Percentiles rank a stretch among this genome's conserved stretches.
Conservation (phyloP, 2,329 filamentous ascomycete species). For the Penicillium oxalicum region DNA sequence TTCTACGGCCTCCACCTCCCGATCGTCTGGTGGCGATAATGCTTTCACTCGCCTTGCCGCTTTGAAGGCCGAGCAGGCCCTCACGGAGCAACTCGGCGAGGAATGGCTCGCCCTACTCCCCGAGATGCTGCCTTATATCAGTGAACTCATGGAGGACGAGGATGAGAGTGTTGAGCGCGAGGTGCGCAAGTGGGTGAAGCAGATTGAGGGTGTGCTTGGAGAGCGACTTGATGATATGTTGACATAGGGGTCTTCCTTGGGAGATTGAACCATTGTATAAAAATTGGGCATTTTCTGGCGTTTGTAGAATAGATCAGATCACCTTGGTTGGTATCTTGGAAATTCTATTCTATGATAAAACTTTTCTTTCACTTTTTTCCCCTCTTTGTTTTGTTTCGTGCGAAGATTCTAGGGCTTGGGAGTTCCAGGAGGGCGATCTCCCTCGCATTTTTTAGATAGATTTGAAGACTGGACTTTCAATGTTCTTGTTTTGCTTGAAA, state of each 20-base stretch:
- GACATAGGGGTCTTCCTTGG: constrained; percentile 50
- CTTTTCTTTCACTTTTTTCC: background rate
- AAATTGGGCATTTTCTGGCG: constrained; percentile 20
- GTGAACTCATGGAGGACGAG: constrained; percentile 92
- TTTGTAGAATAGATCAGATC: constrained; percentile 15
- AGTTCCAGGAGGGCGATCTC: too few relatives aligned
- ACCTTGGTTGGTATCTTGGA: constrained; percentile 3
- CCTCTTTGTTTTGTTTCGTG: too few relatives aligned
- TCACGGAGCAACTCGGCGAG: constrained; percentile 77
- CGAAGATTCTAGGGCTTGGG: too few relatives aligned
- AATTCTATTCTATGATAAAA: constrained; percentile 10
- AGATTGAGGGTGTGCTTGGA: constrained; percentile 82
- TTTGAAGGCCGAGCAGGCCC: constrained; percentile 70
- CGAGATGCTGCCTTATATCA: constrained; percentile 95
- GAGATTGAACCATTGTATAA: constrained; percentile 15
- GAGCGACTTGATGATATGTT: constrained; percentile 91
- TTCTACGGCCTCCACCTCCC: constrained; percentile 37
- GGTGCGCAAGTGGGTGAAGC: constrained; percentile 81
- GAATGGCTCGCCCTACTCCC: constrained; percentile 89
- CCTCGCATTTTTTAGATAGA: too few relatives aligned
- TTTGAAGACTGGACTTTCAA: too few relatives aligned
- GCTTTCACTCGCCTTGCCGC: constrained; percentile 71
- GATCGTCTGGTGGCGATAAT: constrained; percentile 47
- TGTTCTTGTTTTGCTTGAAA: too few relatives aligned
- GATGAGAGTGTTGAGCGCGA: constrained; percentile 89